Evolutionary conservation across 768 basidiomycete species (phyloP), one percentile per base, ranked within the genome.

Genomic region (Hemileccinum rubropunctum): DNA sequence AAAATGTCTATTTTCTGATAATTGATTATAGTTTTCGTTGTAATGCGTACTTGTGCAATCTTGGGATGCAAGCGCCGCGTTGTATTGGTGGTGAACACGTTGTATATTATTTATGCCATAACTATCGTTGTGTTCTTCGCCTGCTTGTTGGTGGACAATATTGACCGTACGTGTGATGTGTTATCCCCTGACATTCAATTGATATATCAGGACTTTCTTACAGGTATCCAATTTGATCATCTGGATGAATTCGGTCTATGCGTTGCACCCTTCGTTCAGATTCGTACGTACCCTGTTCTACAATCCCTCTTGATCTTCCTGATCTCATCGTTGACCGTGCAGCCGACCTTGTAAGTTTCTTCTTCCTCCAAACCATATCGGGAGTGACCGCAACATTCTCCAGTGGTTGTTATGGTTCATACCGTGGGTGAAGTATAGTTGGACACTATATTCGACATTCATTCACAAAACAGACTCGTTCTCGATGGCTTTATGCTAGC

Each of bases 21-120:
- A 11, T 7, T 0, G n/a, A 11, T 10, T 9, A 1, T 23, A 66
- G 65, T 68, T 14, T 50, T 66, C 36, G 62, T 68, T 3, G 51
- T 54, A 13, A 34, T 64, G 35, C 64, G 65, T 2, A 49, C 51
- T 7, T 66, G 59, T 37, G 65, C 62, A 13, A 57, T 66, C 20
- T 32, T 56, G 35, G 45, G 64, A 17, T 57, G 47, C 33, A 35
- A 34, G 6, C 58, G 39, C 14, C 13, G 15, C 17, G 4, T 55
- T 3, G n/a, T 27, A 6, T 6, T 26, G 0, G 2, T 9, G 4
- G 38, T 40, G 6, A 52, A 34, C 32, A 6, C 9, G 4, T 1
- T 54, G 3, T 66, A 66, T 23, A 2, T 45, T n/a, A 2, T 54
- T 3, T 66, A 55, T 17, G 30, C 48, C 6, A 0, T 50, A 0